Evolutionary conservation across 2,329 filamentous ascomycete genomes (phyloP).

Genomic region (Fonsecaea pedrosoi): DNA sequence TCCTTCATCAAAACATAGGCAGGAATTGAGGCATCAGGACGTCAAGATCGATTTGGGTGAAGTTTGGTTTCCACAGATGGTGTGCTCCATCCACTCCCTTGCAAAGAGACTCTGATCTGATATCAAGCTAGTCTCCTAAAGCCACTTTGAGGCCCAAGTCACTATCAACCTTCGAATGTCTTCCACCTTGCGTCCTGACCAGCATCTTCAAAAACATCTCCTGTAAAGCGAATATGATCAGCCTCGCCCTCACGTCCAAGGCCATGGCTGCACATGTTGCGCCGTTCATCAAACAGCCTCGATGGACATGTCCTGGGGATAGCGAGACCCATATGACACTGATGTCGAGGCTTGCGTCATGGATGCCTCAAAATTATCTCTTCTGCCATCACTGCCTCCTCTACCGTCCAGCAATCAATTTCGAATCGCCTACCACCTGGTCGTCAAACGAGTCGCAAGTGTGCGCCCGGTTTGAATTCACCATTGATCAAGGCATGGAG

Average conservation of each 20-base stretch:
- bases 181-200: neutral
- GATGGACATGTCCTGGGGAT: neutral
- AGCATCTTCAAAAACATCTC: neutral
- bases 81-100: neutral
- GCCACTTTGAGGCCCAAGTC: neutral
- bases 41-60: constrained; percentile 1
- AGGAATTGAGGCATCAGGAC: neutral
- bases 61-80: constrained; percentile 4
- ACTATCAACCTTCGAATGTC: constrained; percentile 4
- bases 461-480: neutral
- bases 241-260: constrained; percentile 10
- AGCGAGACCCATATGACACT: neutral
- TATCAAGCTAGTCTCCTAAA: neutral
- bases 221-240: constrained; percentile 4
- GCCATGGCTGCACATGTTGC: neutral
- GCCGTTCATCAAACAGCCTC: neutral
- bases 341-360: neutral
- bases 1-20: neutral
- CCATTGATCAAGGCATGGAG: neutral
- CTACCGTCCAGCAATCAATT: constrained; percentile 1
- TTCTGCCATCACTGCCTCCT: constrained; percentile 12
- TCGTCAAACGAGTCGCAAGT: neutral
- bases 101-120: neutral
- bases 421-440: neutral
- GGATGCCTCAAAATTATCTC: neutral